These are phyloP conservation scores for Neonectria hederae DNA, from an alignment of 2,329 filamentous ascomycete species.

Conservation along the genomic window DNA sequence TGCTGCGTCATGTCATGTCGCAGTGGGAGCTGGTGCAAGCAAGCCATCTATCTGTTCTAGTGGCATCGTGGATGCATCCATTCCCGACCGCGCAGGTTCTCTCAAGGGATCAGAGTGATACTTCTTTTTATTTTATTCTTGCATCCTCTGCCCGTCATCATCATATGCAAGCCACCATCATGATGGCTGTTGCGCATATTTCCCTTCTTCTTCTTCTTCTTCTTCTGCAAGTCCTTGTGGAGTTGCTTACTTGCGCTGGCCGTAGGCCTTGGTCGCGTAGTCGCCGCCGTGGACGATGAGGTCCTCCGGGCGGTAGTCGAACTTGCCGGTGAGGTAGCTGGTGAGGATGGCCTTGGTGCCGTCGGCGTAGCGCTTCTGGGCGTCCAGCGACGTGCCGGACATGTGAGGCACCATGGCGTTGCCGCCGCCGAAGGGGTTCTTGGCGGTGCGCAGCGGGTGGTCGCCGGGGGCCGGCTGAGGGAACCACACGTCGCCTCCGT, in stretches of 20 bases:
- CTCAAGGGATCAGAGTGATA: background rate
- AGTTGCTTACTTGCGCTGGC: slow-evolving; percentile 64
- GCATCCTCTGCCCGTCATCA: background rate
- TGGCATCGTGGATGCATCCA: background rate
- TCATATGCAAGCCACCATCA: background rate
- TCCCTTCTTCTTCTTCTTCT: too few relatives aligned
- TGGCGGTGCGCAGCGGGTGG: slow-evolving; percentile 89
- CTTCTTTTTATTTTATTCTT: background rate
- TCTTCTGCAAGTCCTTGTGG: background rate
- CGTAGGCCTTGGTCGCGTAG: slow-evolving; percentile 95
- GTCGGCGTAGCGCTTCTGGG: slow-evolving; percentile 89
- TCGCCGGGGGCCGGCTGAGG: slow-evolving; percentile 95
- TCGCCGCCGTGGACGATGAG: slow-evolving; percentile 90
- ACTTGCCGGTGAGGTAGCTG: slow-evolving; percentile 86
- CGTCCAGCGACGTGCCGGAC: slow-evolving; percentile 98
- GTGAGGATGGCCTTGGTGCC: slow-evolving; percentile 91
- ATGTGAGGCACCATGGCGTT: slow-evolving; percentile 99
- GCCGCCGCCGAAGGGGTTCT: slow-evolving; percentile 95
- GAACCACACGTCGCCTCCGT: slow-evolving; percentile 95
- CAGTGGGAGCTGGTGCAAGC: background rate
- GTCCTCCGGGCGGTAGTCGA: slow-evolving; percentile 91
- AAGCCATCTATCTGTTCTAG: slow-evolving; percentile 4
- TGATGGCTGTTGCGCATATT: background rate
- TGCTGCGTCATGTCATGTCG: background rate
- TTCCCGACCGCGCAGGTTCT: background rate